Evolutionary conservation across 805 yeast genomes (phyloP).

Genomic region (Kazachstania viticola): DNA sequence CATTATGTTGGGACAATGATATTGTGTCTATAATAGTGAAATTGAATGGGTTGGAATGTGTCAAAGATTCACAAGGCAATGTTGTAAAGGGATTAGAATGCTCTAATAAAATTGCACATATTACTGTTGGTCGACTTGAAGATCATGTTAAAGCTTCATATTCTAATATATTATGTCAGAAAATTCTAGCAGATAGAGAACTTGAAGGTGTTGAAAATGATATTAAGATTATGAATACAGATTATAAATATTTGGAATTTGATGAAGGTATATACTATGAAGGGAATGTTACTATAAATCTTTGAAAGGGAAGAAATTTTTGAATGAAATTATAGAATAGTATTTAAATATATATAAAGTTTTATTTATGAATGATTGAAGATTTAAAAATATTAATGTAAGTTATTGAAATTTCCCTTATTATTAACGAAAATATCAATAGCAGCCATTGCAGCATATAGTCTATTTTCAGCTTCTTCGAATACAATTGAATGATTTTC

Average conservation of each 20-base stretch:
- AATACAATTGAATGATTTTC: conserved; percentile 79
- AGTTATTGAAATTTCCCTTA: conserved; percentile 54
- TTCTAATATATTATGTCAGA: conserved; percentile 34
- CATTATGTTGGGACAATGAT: conserved; percentile 38
- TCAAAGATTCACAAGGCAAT: conserved; percentile 7
- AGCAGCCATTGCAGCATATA: conserved; percentile 92
- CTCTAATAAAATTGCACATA: conserved; percentile 44
- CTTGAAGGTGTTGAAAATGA: too few species aligned
- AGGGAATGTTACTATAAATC: conserved; percentile 12
- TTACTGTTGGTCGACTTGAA: conserved; percentile 56
- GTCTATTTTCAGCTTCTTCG: conserved; percentile 90
- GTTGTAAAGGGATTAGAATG: conserved; percentile 16
- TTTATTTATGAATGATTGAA: too few species aligned
- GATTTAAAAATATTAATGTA: too few species aligned
- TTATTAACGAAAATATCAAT: conserved; percentile 82
- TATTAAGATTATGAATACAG: too few species aligned
- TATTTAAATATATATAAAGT: too few species aligned
- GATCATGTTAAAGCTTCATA: conserved; percentile 37
- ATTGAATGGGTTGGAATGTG: conserved; percentile 4
- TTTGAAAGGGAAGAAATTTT: conserved; percentile 2
- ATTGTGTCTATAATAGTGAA: conserved; percentile 46
- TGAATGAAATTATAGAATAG: background rate
- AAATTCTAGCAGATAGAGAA: conserved; percentile 2
- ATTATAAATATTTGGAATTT: conserved; percentile 4
- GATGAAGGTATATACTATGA: conserved; percentile 5